Conservation (phyloP, 148 eudicot genomes). For the Selenicereus undatus region DNA sequence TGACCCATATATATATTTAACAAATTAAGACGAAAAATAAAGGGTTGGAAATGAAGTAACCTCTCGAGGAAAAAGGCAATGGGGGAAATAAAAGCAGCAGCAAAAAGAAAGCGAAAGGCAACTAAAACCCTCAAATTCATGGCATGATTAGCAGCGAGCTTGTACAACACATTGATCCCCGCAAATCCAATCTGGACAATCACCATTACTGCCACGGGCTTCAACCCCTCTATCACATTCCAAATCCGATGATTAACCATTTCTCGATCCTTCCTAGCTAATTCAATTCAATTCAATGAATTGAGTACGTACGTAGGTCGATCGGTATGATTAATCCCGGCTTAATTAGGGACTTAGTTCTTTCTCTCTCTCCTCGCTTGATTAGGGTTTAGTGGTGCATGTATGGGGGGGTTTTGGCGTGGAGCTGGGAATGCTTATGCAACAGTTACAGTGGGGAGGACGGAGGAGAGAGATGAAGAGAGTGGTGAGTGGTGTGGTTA, state of each 20-base stretch:
- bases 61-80: conserved; percentile 49
- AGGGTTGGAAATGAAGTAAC: conserved; percentile 13
- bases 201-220: conserved; percentile 41
- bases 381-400: too few species aligned
- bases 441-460: too few species aligned
- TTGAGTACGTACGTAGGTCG: neutral
- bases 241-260: conserved; percentile 3
- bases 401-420: too few species aligned
- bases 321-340: too few species aligned
- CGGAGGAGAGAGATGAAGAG: too few species aligned
- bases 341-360: neutral
- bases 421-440: too few species aligned
- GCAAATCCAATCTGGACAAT: conserved; percentile 33
- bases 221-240: conserved; percentile 29
- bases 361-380: neutral
- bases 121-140: conserved; percentile 41
- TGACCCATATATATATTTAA: neutral
- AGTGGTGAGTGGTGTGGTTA: too few species aligned
- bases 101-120: conserved; percentile 49
- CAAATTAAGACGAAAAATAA: neutral
- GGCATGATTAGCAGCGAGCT: conserved; percentile 44
- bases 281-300: neutral
- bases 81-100: conserved; percentile 42
- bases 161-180: conserved; percentile 39
- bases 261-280: neutral